Percentiles rank a stretch among this genome's conserved stretches.
Conservation (phyloP, 2,329 filamentous ascomycete species). For the Aureobasidium namibiae region DNA sequence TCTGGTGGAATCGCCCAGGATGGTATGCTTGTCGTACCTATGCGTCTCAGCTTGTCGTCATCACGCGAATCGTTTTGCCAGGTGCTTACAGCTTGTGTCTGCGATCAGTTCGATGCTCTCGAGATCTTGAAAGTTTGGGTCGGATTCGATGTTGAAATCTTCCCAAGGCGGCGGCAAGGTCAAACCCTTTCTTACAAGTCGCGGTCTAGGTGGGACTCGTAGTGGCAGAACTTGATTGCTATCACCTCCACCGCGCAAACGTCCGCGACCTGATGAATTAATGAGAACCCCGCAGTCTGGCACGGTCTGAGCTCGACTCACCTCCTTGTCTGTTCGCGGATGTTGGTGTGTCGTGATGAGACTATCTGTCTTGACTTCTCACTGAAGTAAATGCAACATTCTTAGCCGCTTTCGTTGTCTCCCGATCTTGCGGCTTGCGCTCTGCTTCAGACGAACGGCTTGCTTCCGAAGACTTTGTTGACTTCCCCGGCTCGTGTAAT, state of each 20-base stretch:
- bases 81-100: neutral
- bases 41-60: neutral
- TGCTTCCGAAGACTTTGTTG: neutral
- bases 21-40: neutral
- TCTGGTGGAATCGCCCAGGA: neutral
- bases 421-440: neutral
- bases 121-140: neutral
- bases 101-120: neutral
- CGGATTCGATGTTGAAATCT: neutral
- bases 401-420: neutral
- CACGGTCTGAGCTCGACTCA: neutral
- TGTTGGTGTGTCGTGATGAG: neutral
- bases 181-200: neutral
- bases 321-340: neutral
- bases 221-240: neutral
- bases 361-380: neutral
- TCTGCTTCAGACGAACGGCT: neutral
- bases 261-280: neutral
- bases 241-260: neutral
- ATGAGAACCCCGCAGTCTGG: neutral
- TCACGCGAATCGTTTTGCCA: neutral
- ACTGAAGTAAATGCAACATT: neutral
- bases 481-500: neutral
- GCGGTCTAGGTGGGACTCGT: neutral
- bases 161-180: neutral